phyloP scores from a whole-genome alignment of 2,329 filamentous ascomycete species.

The Aspergillus niger region DNA sequence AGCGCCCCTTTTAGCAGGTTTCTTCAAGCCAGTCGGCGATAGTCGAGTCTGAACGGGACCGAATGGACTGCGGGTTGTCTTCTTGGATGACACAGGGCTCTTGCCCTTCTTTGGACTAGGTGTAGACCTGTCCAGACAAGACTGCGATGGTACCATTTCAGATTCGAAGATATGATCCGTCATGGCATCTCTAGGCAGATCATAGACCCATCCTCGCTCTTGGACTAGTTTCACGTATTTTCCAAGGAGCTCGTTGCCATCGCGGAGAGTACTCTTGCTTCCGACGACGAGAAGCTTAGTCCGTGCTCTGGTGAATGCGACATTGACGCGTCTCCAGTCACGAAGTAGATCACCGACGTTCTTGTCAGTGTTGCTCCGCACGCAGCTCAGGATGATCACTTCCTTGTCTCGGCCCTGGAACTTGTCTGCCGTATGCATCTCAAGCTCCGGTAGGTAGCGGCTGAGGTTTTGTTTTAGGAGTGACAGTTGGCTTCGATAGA shows the following conservation, averaged over 20 bases:
- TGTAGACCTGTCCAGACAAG: constrained; percentile 25
- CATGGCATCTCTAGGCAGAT: constrained; percentile 66
- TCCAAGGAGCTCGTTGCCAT: constrained; percentile 71
- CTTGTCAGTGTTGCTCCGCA: constrained; percentile 79
- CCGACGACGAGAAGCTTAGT: constrained; percentile 90
- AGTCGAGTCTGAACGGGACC: constrained; percentile 36
- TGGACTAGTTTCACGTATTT: constrained; percentile 78
- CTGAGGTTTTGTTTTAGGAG: constrained; percentile 74
- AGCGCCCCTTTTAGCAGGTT: constrained; percentile 62
- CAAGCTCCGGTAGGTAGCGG: constrained; percentile 63
- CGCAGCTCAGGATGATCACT: constrained; percentile 81
- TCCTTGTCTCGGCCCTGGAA: constrained; percentile 98
- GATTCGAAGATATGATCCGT: constrained; percentile 69
- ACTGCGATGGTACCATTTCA: constrained; percentile 23
- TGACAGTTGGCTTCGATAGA: constrained; percentile 90
- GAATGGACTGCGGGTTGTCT: constrained; percentile 29
- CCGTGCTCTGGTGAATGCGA: constrained; percentile 89
- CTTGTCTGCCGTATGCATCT: constrained; percentile 95
- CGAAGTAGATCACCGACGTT: constrained; percentile 87
- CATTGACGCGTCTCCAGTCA: constrained; percentile 92
- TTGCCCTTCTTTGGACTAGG: constrained; percentile 39
- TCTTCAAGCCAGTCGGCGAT: constrained; percentile 42
- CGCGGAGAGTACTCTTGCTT: constrained; percentile 72
- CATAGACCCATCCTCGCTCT: constrained; percentile 73
- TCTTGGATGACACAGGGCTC: constrained; percentile 28